Evolutionary conservation across 805 yeast species (phyloP).

Genomic region (Wickerhamomyces hampshirensis): DNA sequence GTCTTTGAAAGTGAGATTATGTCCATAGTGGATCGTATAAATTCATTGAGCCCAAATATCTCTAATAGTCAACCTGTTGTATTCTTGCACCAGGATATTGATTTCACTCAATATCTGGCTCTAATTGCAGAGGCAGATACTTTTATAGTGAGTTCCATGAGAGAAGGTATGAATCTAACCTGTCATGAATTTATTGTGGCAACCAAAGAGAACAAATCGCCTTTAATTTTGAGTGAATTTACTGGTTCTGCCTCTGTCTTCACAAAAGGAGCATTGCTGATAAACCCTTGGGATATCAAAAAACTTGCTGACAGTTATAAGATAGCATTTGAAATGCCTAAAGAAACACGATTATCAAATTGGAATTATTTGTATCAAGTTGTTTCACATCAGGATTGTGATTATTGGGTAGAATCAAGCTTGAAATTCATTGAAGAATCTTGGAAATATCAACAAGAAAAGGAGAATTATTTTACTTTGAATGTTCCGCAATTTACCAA

Average conservation of each 20-base stretch:
- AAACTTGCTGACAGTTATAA: constrained; percentile 61
- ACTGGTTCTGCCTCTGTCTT: constrained; percentile 89
- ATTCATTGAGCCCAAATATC: constrained; percentile 67
- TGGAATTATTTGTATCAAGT: constrained; percentile 61
- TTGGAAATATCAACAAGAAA: constrained; percentile 46
- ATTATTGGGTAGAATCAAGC: constrained; percentile 64
- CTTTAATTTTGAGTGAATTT: constrained; percentile 84
- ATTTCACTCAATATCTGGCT: constrained; percentile 85
- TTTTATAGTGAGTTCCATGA: constrained; percentile 83
- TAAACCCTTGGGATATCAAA: constrained; percentile 88
- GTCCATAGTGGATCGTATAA: constrained; percentile 79
- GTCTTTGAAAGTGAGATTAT: constrained; percentile 71
- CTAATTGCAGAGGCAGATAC: constrained; percentile 79
- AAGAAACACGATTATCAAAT: constrained; percentile 49
- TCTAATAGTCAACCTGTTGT: constrained; percentile 80
- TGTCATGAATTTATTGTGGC: constrained; percentile 91
- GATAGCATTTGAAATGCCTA: constrained; percentile 59
- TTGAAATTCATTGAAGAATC: constrained; percentile 45
- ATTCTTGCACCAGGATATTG: constrained; percentile 81
- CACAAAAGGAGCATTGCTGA: constrained; percentile 61
- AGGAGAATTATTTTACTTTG: constrained; percentile 30
- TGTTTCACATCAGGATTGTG: constrained; percentile 64
- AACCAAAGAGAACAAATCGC: constrained; percentile 65
- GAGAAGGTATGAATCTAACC: constrained; percentile 96
- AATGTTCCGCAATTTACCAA: constrained; percentile 25